phyloP scores from a whole-genome alignment of 2,329 filamentous ascomycete species.

The Verticillium alfalfae region DNA sequence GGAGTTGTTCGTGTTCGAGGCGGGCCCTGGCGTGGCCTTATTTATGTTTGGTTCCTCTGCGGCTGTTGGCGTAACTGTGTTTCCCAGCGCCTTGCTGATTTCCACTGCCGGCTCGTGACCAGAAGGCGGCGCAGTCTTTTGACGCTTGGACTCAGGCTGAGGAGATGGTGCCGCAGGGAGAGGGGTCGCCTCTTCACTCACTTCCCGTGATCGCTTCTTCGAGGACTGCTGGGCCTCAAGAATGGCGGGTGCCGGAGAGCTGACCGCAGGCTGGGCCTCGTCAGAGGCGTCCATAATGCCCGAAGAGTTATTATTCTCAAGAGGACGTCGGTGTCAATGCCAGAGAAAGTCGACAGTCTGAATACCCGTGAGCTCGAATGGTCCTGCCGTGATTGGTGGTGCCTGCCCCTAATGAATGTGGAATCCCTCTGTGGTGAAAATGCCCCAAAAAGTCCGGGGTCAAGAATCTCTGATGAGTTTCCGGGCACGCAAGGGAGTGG shows the following conservation, averaged over 20 bases:
- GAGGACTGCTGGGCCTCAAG: constrained; percentile 1
- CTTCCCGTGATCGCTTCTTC: constrained; percentile 22
- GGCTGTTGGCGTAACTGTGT: background rate
- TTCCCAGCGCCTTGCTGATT: background rate
- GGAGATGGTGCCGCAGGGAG: background rate
- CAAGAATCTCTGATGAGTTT: too few relatives aligned
- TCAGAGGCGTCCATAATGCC: constrained; percentile 6
- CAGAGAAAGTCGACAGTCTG: too few relatives aligned
- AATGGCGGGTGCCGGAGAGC: background rate
- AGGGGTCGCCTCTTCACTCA: constrained; percentile 7
- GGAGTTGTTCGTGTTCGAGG: background rate
- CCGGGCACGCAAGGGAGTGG: too few relatives aligned
- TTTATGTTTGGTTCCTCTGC: background rate
- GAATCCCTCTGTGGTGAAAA: too few relatives aligned
- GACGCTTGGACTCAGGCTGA: constrained; percentile 14
- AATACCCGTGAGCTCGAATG: too few relatives aligned
- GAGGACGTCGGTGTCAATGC: too few relatives aligned
- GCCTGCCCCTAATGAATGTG: too few relatives aligned
- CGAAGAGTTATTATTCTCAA: background rate
- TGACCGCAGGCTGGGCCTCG: background rate
- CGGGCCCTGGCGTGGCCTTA: background rate
- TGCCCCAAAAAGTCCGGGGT: too few relatives aligned
- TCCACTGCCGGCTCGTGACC: background rate
- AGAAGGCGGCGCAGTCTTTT: constrained; percentile 1
- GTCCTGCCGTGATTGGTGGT: too few relatives aligned